phyloP scores from a whole-genome alignment of 2,329 filamentous ascomycete species.

The Drechslerella dactyloides region DNA sequence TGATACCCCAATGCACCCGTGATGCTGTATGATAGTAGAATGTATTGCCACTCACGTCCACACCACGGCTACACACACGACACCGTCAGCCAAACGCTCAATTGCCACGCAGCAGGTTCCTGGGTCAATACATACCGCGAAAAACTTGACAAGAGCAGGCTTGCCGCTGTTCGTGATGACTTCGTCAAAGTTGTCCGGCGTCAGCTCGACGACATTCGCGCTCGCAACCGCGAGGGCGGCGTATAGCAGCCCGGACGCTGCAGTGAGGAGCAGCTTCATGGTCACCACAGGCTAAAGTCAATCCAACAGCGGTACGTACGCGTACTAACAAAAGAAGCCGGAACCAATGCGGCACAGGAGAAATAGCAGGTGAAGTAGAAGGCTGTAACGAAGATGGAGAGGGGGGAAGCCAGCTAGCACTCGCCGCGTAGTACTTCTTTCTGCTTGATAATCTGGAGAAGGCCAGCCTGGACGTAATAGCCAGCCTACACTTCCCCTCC shows the following conservation, averaged over 20 bases:
- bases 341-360: too few relatives aligned
- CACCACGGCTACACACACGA: conserved; percentile 54
- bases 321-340: too few relatives aligned
- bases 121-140: conserved; percentile 68
- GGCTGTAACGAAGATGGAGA: too few relatives aligned
- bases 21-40: background rate
- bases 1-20: conserved; percentile 1
- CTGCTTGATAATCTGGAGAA: conserved; percentile 3
- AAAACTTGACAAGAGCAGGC: conserved; percentile 96
- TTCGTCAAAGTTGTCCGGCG: conserved; percentile 87
- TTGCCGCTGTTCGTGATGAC: conserved; percentile 90
- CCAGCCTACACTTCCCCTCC: background rate
- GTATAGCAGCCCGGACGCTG: conserved; percentile 51
- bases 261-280: conserved; percentile 38
- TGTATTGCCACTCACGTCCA: conserved; percentile 52
- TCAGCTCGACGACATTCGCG: conserved; percentile 80
- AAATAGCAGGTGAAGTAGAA: too few relatives aligned
- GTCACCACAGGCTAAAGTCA: background rate
- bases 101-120: background rate
- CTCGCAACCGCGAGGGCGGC: conserved; percentile 69
- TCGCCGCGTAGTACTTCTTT: background rate
- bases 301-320: conserved; percentile 19
- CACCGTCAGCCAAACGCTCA: conserved; percentile 14
- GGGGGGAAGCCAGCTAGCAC: background rate
- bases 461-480: background rate